Evolutionary conservation across 2,329 filamentous ascomycete genomes (phyloP).

Genomic region (Zalaria sp.): DNA sequence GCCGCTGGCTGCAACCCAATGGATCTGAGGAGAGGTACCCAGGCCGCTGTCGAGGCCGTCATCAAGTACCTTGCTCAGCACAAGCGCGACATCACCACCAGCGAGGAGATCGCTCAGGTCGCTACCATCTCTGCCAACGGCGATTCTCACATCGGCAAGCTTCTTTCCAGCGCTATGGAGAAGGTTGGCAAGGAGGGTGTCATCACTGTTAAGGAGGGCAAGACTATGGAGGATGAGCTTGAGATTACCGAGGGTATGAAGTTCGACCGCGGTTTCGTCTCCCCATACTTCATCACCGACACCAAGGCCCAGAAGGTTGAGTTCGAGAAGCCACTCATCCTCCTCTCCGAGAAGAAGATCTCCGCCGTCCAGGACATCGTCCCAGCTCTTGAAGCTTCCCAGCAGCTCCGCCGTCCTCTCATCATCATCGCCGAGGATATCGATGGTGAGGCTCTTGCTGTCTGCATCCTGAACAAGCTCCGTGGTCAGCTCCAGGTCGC

Average conservation of each 20-base stretch:
- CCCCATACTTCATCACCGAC: slow-evolving; percentile 99
- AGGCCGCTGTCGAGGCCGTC: slow-evolving; percentile 88
- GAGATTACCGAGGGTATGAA: slow-evolving; percentile 99
- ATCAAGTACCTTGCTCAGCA: slow-evolving; percentile 89
- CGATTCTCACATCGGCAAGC: slow-evolving; percentile 83
- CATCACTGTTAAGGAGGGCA: slow-evolving; percentile 99
- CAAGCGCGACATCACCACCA: slow-evolving; percentile 97
- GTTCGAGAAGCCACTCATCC: slow-evolving; percentile 97
- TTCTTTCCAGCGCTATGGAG: slow-evolving; percentile 98
- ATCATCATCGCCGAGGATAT: slow-evolving; percentile 99
- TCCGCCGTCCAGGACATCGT: slow-evolving; percentile 98
- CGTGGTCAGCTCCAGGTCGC: slow-evolving; percentile 97
- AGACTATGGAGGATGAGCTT: slow-evolving; percentile 94
- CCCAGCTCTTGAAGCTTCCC: slow-evolving; percentile 91
- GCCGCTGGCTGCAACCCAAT: slow-evolving; percentile 99
- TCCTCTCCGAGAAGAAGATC: slow-evolving; percentile 99
- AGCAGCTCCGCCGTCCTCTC: slow-evolving; percentile 84
- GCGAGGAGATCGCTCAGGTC: slow-evolving; percentile 92
- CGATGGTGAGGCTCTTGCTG: slow-evolving; percentile 92
- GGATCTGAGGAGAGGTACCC: slow-evolving; percentile 93
- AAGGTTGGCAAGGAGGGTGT: slow-evolving; percentile 99
- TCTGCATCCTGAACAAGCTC: slow-evolving; percentile 99
- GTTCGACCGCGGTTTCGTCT: slow-evolving; percentile 97
- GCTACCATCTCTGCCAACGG: slow-evolving; percentile 98
- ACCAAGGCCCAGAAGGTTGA: slow-evolving; percentile 98